Percentiles rank a stretch among this genome's conserved stretches.
Evolutionary conservation across 2,329 filamentous ascomycete species (phyloP).

Genomic region (Aspergillus eucalypticola): DNA sequence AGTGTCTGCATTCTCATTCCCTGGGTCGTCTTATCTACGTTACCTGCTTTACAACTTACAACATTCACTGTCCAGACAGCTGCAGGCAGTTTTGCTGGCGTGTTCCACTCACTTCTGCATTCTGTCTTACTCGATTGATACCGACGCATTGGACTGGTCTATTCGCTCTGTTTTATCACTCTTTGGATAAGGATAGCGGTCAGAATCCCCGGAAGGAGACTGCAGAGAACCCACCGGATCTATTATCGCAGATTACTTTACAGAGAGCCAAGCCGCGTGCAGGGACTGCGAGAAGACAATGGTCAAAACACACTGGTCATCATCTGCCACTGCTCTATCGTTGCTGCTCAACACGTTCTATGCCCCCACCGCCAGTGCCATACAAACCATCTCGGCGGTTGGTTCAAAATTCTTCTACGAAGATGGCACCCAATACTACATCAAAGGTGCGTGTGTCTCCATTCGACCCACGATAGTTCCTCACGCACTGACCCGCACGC

Average conservation of each 20-base stretch:
- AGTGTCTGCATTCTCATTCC: neutral
- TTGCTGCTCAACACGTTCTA: slow-evolving; percentile 32
- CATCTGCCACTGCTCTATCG: neutral
- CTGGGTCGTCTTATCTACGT: neutral
- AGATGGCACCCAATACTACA: slow-evolving; percentile 78
- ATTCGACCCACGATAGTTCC: neutral
- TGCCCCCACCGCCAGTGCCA: slow-evolving; percentile 38
- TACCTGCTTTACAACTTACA: neutral
- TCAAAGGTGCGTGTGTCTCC: slow-evolving; percentile 65
- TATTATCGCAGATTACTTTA: neutral
- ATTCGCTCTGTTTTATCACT: neutral
- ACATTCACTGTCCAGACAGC: neutral
- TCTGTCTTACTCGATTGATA: neutral
- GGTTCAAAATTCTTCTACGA: slow-evolving; percentile 85
- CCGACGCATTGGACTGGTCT: neutral
- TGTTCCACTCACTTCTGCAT: neutral
- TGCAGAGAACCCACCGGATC: neutral
- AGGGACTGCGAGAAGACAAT: neutral
- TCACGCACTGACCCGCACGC: slow-evolving; percentile 11
- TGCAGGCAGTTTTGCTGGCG: neutral
- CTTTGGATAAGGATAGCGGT: neutral
- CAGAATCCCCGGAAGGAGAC: neutral
- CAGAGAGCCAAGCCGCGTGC: neutral
- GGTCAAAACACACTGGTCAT: neutral
- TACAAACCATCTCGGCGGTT: slow-evolving; percentile 60